Evolutionary conservation across 2,329 filamentous ascomycete genomes (phyloP).

Genomic region (Botryotinia globosa): DNA sequence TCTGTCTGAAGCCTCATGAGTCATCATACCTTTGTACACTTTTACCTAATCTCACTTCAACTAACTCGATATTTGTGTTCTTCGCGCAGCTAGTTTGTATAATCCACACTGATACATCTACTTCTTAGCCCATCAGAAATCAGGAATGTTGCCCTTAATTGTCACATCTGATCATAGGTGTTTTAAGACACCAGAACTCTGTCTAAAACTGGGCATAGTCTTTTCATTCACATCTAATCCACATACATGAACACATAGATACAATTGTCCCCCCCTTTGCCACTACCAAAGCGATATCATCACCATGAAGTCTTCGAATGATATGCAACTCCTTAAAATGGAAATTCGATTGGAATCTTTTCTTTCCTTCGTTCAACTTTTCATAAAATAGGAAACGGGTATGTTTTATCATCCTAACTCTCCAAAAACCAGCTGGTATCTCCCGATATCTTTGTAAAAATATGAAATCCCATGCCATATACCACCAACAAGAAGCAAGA

Average conservation of each 20-base stretch:
- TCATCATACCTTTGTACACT: neutral
- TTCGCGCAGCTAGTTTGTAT: neutral
- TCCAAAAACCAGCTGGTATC: neutral
- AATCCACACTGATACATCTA: too few species aligned
- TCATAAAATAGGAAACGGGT: conserved; percentile 8
- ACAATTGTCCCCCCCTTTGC: neutral
- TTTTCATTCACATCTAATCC: conserved; percentile 2
- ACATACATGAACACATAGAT: conserved; percentile 2
- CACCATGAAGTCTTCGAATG: neutral
- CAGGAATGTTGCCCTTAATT: neutral
- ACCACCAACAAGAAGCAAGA: conserved; percentile 5
- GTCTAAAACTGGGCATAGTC: neutral
- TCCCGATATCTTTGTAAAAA: conserved; percentile 13
- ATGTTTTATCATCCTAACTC: conserved; percentile 16
- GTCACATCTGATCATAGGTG: neutral
- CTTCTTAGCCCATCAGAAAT: neutral
- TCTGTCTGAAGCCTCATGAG: neutral
- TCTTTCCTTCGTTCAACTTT: neutral
- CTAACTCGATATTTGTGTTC: neutral
- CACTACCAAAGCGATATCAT: neutral
- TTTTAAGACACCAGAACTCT: neutral
- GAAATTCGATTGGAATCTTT: neutral
- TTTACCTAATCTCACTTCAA: neutral
- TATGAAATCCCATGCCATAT: conserved; percentile 12
- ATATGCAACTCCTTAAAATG: conserved; percentile 13